Base-by-base conservation (phyloP, 495 filamentous ascomycete species). In the Penicillium psychrofluorescens region DNA sequence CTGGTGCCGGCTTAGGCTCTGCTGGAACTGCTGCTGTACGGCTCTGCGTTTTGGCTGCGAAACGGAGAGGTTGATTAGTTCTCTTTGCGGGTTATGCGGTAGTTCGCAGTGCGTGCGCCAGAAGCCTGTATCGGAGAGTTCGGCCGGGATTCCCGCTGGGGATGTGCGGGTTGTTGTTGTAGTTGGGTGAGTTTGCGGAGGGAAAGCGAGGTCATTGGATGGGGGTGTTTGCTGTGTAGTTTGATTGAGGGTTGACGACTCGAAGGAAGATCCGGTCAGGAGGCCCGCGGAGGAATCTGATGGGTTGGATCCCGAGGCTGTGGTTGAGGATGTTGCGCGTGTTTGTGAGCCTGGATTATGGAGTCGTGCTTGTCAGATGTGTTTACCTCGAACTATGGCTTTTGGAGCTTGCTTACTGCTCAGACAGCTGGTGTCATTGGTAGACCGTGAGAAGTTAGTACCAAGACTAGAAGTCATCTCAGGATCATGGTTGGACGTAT, bases 41-140 rank as follows among this genome's bases (percentile, higher is more conserved):
- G 6, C 35, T 11, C 15, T 38, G 5, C 36, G 51, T 6, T 30
- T 40, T 30, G 57, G 54, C 41, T 55, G 47, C 8, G 42, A 22
- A 6, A 50, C 30, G 1, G 59, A 58, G 5, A 59, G 13, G 28
- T 68, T 70, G 32, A 70, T 70, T 2, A 68, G 48, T 41, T 67
- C 66, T 10, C 63, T 55, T 8, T 49, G 46, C 0, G 55, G 45
- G 8, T 55, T 13, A 0, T 46, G 38, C 1, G 67, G 43, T 13
- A 70, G 49, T 46, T 70, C 67, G 8, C 51, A 53, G 11, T 61
- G 51, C 15, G 38, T 41, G 1, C 56, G 58, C 39, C 55, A 50
- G 53, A 67, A 58, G 5, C 50, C 59, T 30, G 63, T 67, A 36
- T 70, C 62, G 30, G 47, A 46, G 22, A 70, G 55, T 16, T 68